Evolutionary conservation across 2,329 filamentous ascomycete species (phyloP), one percentile per base, ranked within the genome.

Genomic region (Aspergillus terreus): DNA sequence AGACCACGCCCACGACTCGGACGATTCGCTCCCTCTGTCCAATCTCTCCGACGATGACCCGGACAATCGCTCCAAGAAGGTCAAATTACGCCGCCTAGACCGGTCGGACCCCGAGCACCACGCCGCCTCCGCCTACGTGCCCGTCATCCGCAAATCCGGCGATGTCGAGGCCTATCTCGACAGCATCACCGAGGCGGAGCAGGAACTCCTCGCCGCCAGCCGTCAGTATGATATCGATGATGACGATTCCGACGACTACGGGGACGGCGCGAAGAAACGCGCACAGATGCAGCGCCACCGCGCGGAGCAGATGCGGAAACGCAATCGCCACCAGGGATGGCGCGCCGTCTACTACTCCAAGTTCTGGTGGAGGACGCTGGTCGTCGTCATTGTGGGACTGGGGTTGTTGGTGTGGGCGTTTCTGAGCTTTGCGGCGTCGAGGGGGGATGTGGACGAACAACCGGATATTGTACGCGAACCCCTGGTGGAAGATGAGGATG

Each of bases 81-180:
- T 57, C 32, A 55, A 55, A 15, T 50, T 60, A 6, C 58, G 52
- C 38, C 51, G 41, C 6, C 48, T 60, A 14, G 52, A 58, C 47
- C 56, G 49, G 3, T 51, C 55, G 6, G 40, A 33, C 9, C 43
- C 43, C 21, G 4, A 38, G n/a, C 42, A 51, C 30, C 17, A 42
- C 10, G 33, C 49, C 43, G 46, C 44, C 19, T 32, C 52, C 23
- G 52, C 58, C 41, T 55, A 55, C 47, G 50, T 52, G 17, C 53
- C 54, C 40, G 40, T 51, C 32, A 46, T 51, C 30, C 53, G 56
- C 54, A 56, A 61, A 35, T 58, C 55, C 11, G 49, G 52, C 44
- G 58, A 61, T 36, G 52, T 60, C 47, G 61, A 63, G 36, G 50
- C 56, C 14, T 62, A 62, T 46, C 52, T 63, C 12, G 57, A 58